phyloP scores from a whole-genome alignment of 1,284 basidiomycete species.

The Leucoagaricus sp. region DNA sequence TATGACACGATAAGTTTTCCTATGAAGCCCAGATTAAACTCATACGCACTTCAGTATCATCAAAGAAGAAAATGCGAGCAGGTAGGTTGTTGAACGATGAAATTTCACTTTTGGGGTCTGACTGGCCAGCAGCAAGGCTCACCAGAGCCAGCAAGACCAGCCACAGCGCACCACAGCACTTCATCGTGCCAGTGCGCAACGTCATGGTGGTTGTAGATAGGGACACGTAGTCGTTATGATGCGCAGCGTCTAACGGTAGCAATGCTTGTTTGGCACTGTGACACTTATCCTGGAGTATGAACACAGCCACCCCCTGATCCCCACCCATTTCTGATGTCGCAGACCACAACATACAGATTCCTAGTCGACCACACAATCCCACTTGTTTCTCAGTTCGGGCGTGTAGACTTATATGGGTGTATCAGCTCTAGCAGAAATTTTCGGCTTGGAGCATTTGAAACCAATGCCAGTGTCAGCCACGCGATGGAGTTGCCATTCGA shows the following conservation, averaged over 20 bases:
- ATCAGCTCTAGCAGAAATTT: too few species aligned
- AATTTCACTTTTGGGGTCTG: constrained; percentile 34
- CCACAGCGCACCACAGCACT: constrained; percentile 7
- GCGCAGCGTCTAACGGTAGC: neutral
- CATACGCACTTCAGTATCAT: constrained; percentile 75
- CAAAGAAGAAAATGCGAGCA: constrained; percentile 87
- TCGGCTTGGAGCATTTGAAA: too few species aligned
- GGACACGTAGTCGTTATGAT: constrained; percentile 16
- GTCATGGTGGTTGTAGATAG: neutral
- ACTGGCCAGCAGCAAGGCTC: neutral
- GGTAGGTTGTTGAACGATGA: constrained; percentile 75
- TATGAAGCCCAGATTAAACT: constrained; percentile 15
- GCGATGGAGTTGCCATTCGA: too few species aligned
- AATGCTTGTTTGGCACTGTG: constrained; percentile 4
- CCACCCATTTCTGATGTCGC: too few species aligned
- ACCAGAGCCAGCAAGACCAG: constrained; percentile 34
- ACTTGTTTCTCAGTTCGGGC: too few species aligned
- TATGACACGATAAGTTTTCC: constrained; percentile 33
- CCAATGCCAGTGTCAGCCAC: too few species aligned
- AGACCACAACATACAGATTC: too few species aligned
- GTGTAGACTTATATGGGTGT: too few species aligned
- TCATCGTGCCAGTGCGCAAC: neutral
- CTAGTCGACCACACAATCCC: too few species aligned
- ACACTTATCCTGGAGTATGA: constrained; percentile 4
- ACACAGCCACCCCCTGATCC: constrained; percentile 16